Evolutionary conservation across 371 early-diverging fungal species (phyloP).

Genomic region (Actinomucor elegans): DNA sequence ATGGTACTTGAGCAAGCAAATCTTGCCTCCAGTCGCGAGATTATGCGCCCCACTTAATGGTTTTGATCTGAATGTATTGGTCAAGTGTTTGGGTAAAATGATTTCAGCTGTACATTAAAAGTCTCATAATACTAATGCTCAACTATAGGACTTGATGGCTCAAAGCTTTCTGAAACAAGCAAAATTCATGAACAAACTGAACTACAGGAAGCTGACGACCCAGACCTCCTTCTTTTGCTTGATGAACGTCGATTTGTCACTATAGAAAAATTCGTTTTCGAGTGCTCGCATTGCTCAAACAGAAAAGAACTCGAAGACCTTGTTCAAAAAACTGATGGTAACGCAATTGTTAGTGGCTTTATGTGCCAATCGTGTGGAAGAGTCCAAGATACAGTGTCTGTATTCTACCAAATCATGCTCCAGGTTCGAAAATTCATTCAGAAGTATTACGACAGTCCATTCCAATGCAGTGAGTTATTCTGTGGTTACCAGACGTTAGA

Average conservation of each 20-base stretch:
- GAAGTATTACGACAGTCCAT: background rate
- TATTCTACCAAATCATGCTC: background rate
- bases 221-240: background rate
- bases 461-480: background rate
- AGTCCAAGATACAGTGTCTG: background rate
- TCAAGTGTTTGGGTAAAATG: constrained; percentile 80
- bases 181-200: background rate
- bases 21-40: constrained; percentile 87
- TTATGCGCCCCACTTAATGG: constrained; percentile 80
- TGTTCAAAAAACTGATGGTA: background rate
- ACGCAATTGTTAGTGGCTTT: background rate
- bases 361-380: background rate
- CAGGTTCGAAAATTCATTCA: background rate
- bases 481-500: background rate
- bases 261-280: too few species aligned
- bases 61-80: constrained; percentile 66
- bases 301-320: background rate
- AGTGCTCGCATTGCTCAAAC: too few species aligned
- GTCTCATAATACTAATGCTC: too few species aligned
- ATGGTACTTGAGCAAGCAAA: constrained; percentile 93
- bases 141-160: too few species aligned
- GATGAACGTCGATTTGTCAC: background rate
- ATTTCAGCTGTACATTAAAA: too few species aligned
- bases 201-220: background rate
- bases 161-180: too few species aligned